phyloP scores from a whole-genome alignment of 371 early-diverging fungal species.

The Gilbertella persicaria region DNA sequence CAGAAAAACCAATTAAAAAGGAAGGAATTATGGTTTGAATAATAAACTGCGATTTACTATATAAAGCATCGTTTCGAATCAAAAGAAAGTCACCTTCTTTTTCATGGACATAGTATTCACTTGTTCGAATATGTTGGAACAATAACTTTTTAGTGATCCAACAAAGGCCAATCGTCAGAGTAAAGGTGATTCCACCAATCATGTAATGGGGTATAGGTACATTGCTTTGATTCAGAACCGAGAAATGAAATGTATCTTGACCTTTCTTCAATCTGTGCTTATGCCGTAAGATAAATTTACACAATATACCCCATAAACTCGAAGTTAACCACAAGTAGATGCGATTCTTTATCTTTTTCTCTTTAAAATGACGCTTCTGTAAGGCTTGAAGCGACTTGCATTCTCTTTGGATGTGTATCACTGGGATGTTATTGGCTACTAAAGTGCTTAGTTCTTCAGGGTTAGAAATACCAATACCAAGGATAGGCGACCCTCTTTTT shows the following conservation, averaged over 20 bases:
- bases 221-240: conserved; percentile 1
- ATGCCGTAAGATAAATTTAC: background rate
- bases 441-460: conserved; percentile 33
- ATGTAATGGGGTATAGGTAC: conserved; percentile 8
- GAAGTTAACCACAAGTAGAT: background rate
- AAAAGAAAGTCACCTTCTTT: conserved; percentile 1
- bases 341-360: background rate
- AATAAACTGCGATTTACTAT: background rate
- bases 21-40: conserved; percentile 4
- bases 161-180: background rate
- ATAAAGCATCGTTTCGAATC: conserved; percentile 7
- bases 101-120: background rate
- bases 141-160: background rate
- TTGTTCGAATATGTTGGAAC: background rate
- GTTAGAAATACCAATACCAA: conserved; percentile 43
- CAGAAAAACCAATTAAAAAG: conserved; percentile 11
- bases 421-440: conserved; percentile 27
- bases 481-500: conserved; percentile 15
- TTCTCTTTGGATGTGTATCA: conserved; percentile 36
- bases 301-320: conserved; percentile 11
- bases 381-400: conserved; percentile 35
- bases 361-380: conserved; percentile 11
- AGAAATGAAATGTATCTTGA: background rate
- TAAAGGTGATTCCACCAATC: background rate
- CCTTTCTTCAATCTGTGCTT: conserved; percentile 6